phyloP scores from a whole-genome alignment of 169 alveolate species.

The Cryptosporidium ryanae region DNA sequence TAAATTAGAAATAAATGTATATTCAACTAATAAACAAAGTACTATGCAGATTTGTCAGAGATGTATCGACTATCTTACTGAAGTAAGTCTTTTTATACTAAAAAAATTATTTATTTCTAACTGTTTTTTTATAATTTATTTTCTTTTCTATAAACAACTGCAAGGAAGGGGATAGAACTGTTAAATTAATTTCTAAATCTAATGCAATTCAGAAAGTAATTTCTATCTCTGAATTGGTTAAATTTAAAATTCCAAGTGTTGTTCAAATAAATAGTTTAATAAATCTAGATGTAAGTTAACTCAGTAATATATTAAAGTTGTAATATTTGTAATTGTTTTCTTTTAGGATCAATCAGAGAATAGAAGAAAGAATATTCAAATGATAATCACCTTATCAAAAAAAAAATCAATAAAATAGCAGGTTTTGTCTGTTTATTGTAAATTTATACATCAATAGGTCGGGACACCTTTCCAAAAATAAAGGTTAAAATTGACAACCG shows the following conservation, averaged over 20 bases:
- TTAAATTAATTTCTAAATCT: slow-evolving; percentile 26
- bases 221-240: slow-evolving; percentile 40
- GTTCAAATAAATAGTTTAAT: slow-evolving; percentile 4
- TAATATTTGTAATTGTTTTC: not conserved
- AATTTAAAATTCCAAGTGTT: slow-evolving; percentile 11
- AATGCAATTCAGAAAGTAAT: slow-evolving; percentile 40
- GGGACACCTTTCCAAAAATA: not conserved
- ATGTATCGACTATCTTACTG: slow-evolving; percentile 17
- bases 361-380: slow-evolving; percentile 47
- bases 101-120: not conserved
- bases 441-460: too few relatives aligned
- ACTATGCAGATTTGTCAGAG: not conserved
- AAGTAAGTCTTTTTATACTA: slow-evolving; percentile 14
- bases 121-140: not conserved
- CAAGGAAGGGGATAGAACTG: slow-evolving; percentile 11
- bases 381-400: slow-evolving; percentile 13
- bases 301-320: not conserved
- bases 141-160: not conserved
- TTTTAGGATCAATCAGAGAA: slow-evolving; percentile 29
- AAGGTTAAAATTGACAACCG: slow-evolving; percentile 17
- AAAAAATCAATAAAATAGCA: not conserved
- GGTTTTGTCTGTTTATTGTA: not conserved
- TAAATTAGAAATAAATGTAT: slow-evolving; percentile 15
- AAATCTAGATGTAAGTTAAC: slow-evolving; percentile 38
- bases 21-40: slow-evolving; percentile 51